These are phyloP conservation scores for Solanum tacnaense DNA, from an alignment of 257 asterid genomes.

Conservation along the genomic window DNA sequence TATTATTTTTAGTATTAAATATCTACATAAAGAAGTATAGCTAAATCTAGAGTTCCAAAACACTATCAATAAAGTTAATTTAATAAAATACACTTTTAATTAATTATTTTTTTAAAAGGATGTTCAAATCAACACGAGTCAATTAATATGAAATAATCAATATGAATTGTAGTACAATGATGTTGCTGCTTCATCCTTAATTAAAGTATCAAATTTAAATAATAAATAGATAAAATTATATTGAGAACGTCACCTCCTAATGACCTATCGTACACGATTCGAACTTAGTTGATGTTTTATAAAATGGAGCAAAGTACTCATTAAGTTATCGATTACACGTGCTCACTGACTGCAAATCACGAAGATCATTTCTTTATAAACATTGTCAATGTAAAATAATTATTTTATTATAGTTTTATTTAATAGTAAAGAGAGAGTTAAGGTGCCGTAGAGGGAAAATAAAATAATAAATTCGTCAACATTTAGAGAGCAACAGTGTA, in stretches of 20 bases:
- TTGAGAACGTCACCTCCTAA: too few relatives aligned
- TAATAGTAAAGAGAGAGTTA: not conserved
- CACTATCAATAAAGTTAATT: too few relatives aligned
- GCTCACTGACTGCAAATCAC: not conserved
- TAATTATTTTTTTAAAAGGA: too few relatives aligned
- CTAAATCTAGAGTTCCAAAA: not conserved
- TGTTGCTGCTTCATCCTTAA: accelerated
- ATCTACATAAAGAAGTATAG: not conserved
- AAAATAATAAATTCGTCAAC: not conserved
- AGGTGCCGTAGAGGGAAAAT: not conserved
- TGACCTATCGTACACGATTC: accelerated
- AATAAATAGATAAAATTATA: too few relatives aligned
- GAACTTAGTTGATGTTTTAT: too few relatives aligned
- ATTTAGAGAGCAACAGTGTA: not conserved
- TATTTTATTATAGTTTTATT: not conserved
- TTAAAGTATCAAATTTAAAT: too few relatives aligned
- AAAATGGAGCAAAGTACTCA: not conserved
- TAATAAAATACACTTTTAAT: too few relatives aligned
- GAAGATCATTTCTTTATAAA: not conserved
- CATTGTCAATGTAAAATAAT: not conserved
- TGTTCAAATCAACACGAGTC: not conserved
- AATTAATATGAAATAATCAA: too few relatives aligned
- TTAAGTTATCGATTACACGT: not conserved
- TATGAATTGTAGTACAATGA: not conserved
- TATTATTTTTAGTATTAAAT: too few relatives aligned